Base-by-base conservation (phyloP, 495 filamentous ascomycete species). In the Penicillium pulvis region DNA sequence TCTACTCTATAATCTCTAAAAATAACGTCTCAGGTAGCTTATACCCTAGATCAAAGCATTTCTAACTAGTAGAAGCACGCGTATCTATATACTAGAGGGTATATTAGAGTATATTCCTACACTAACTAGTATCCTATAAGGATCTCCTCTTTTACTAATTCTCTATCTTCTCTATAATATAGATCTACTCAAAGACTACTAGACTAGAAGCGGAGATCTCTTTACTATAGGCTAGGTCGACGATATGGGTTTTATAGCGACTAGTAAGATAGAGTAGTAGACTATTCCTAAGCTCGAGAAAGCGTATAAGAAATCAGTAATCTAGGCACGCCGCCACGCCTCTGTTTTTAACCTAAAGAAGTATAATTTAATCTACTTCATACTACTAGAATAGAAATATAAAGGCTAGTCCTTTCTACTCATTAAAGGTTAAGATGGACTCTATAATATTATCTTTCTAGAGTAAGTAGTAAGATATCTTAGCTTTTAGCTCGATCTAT, bases 111-210 rank as follows among this genome's bases (percentile, higher is more conserved):
- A 5, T 1, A 46, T 62, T 11, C 49, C 50, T 0, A 57, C 49
- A 1, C 33, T 31, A 0, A 66, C 44, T 0, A 60, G 63, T 2
- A 67, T 69, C 30, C 62, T 59, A 1, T 59, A 71, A 44, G 62
- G 62, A 0, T 69, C 60, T 1, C 62, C 60, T 3, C 17, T 71
- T 20, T 71, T 58, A 2, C 64, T 58, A 1, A 66, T 70, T 12
- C 62, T 73, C 0, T 73, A 64, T 36, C 51, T 65, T 0, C 33
- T 71, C 3, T 69, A 63, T 19, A 71, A 69, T 35, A 23, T 62
- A 9, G 41, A 62, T 28, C 43, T 66, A 4, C 31, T 64, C 23
- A 17, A 53, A n/a, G 26, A 44, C 26, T 42, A 6, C 26, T 6
- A 28, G 26, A 28, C 26, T 3, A 2, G 26, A 6, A 28, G 26